Conservation (phyloP, 352 stramenopile species). For the Phytophthora megakarya region DNA sequence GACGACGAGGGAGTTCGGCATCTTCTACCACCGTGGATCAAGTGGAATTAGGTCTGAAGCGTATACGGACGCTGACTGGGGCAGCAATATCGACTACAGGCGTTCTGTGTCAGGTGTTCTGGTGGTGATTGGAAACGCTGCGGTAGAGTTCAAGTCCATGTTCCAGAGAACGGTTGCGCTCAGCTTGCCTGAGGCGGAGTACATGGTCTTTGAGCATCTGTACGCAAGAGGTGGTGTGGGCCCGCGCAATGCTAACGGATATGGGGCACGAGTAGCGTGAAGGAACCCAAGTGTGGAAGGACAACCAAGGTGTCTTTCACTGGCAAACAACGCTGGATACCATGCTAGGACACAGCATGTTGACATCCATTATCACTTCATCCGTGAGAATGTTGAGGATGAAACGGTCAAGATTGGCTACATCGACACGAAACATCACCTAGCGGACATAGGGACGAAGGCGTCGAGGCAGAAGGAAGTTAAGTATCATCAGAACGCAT, state of each 20-base stretch:
- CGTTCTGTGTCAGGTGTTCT: background rate
- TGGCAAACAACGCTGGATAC: constrained; percentile 10
- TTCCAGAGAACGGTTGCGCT: background rate
- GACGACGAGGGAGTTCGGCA: background rate
- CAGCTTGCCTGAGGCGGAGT: background rate
- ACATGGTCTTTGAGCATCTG: constrained; percentile 2
- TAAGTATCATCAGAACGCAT: too few species aligned
- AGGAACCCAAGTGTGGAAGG: too few species aligned
- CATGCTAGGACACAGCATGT: background rate
- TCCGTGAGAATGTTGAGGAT: background rate
- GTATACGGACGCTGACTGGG: background rate
- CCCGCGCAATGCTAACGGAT: background rate
- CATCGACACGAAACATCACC: background rate
- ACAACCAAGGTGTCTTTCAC: constrained; percentile 6
- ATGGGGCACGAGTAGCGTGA: background rate
- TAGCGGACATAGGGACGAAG: background rate
- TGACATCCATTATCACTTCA: constrained; percentile 7
- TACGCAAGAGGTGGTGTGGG: constrained; percentile 5
- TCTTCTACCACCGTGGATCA: background rate
- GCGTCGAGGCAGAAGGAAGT: too few species aligned
- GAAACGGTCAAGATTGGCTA: too few species aligned
- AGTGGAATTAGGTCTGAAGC: background rate
- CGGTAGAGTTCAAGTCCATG: constrained; percentile 7
- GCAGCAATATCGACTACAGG: background rate
- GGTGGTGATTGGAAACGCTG: background rate